These are phyloP conservation scores for Phialocephala sp. DNA, from an alignment of 2,329 filamentous ascomycete species.

Conservation along the genomic window DNA sequence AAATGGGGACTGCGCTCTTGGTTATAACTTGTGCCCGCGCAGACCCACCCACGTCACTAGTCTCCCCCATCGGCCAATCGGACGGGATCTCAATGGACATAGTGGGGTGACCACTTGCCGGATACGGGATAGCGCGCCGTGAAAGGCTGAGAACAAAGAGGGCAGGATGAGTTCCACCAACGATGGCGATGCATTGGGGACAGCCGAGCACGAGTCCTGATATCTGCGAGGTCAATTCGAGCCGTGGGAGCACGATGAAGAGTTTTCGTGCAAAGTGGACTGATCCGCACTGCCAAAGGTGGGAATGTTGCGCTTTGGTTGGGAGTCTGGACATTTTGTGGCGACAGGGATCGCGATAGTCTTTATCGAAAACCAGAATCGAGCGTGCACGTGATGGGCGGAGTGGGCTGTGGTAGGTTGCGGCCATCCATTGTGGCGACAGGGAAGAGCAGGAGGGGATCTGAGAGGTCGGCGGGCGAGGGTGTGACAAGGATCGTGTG, in stretches of 20 bases:
- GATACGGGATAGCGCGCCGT: conserved; percentile 13
- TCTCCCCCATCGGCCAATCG: not conserved
- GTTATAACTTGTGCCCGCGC: not conserved
- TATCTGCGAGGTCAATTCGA: not conserved
- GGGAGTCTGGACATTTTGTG: conserved; percentile 28
- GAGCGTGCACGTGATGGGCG: not conserved
- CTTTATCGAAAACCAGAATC: not conserved
- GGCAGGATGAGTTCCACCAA: not conserved
- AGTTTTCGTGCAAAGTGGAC: conserved; percentile 3
- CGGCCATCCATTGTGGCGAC: not conserved
- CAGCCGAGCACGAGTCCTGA: not conserved
- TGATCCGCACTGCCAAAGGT: not conserved
- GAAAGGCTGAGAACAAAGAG: conserved; percentile 15
- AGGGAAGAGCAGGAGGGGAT: not conserved
- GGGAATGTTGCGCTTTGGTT: conserved; percentile 20
- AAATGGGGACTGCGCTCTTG: conserved; percentile 12
- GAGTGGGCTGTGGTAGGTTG: not conserved
- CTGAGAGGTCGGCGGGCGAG: not conserved
- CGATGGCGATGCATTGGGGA: not conserved
- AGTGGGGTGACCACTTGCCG: conserved; percentile 22
- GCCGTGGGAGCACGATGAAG: not conserved
- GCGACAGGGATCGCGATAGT: conserved; percentile 33
- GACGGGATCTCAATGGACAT: conserved; percentile 1
- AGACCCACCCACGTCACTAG: not conserved
- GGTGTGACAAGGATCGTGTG: not conserved